These are phyloP conservation scores for Auricularia sp. DNA, from an alignment of 768 basidiomycete species.

Conservation along the genomic window DNA sequence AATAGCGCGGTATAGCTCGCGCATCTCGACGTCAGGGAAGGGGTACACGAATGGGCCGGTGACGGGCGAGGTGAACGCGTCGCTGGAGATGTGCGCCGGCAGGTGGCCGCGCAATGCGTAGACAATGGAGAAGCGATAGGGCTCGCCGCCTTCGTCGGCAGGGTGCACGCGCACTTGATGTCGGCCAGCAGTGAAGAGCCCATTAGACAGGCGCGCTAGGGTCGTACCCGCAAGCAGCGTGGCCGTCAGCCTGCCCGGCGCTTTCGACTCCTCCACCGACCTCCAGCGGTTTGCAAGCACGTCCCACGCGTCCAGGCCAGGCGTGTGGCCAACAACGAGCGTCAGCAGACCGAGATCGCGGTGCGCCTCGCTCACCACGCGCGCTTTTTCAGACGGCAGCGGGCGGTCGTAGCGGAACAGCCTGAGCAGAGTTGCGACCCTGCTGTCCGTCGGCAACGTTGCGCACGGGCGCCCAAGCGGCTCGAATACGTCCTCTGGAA, in stretches of 20 bases:
- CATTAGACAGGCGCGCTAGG: slow-evolving; percentile 11
- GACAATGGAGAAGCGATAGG: slow-evolving; percentile 12
- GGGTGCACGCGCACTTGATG: slow-evolving; percentile 12
- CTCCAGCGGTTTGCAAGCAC: slow-evolving; percentile 5
- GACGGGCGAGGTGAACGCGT: slow-evolving; percentile 8
- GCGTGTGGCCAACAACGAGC: slow-evolving; percentile 12
- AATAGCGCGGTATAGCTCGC: slow-evolving; percentile 11
- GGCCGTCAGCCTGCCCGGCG: slow-evolving; percentile 8
- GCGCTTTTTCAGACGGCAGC: slow-evolving; percentile 1
- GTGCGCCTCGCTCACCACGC: slow-evolving; percentile 12
- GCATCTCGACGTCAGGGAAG: slow-evolving; percentile 1
- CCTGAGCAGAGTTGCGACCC: slow-evolving; percentile 10
- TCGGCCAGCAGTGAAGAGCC: slow-evolving; percentile 10
- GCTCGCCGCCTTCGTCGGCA: background rate
- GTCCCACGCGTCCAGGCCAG: slow-evolving; percentile 13
- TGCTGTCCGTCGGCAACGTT: background rate
- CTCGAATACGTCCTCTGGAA: slow-evolving; percentile 3
- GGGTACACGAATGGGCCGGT: slow-evolving; percentile 9
- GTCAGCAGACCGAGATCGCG: slow-evolving; percentile 13
- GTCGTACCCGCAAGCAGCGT: slow-evolving; percentile 14
- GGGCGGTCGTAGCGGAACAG: slow-evolving; percentile 15
- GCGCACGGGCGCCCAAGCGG: background rate
- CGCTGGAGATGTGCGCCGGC: slow-evolving; percentile 8
- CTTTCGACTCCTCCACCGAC: slow-evolving; percentile 10
- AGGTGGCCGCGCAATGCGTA: slow-evolving; percentile 12